These are phyloP conservation scores for Coemansia sp. DNA, from an alignment of 192 early-diverging fungal species.

Conservation along the genomic window DNA sequence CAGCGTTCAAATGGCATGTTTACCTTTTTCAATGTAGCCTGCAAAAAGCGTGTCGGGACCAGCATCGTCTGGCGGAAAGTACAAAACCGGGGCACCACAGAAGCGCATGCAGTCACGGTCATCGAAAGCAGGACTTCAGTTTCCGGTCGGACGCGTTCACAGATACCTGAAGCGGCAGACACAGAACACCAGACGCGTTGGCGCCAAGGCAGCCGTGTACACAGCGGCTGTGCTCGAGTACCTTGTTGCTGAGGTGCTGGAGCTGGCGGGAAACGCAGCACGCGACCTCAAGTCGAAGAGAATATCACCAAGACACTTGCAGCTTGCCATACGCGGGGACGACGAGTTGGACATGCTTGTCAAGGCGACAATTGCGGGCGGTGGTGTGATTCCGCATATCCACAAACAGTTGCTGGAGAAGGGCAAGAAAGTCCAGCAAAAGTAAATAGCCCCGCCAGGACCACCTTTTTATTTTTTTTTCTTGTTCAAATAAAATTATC, in stretches of 20 bases:
- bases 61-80: constrained; percentile 46
- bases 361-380: constrained; percentile 87
- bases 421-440: constrained; percentile 40
- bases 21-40: constrained; percentile 26
- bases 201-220: constrained; percentile 90
- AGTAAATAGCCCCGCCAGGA: background rate
- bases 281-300: constrained; percentile 89
- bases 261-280: constrained; percentile 90
- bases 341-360: constrained; percentile 89
- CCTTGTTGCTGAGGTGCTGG: constrained; percentile 88
- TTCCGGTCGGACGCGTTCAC: constrained; percentile 93
- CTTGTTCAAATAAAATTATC: constrained; percentile 8
- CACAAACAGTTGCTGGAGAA: constrained; percentile 57
- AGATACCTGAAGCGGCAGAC: constrained; percentile 84
- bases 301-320: constrained; percentile 87
- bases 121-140: constrained; percentile 63
- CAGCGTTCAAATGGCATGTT: background rate
- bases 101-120: constrained; percentile 56
- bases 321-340: constrained; percentile 89
- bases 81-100: constrained; percentile 36
- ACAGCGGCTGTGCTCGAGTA: constrained; percentile 91
- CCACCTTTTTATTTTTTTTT: constrained; percentile 6
- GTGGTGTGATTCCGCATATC: constrained; percentile 74
- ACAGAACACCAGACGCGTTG: constrained; percentile 79
- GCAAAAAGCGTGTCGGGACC: constrained; percentile 52